A percentile compares a stretch with the other conserved stretches of the same genome.
These are phyloP conservation scores for Penicillium fuscoglaucum DNA, from an alignment of 2,329 filamentous ascomycete species.

Conservation along the genomic window DNA sequence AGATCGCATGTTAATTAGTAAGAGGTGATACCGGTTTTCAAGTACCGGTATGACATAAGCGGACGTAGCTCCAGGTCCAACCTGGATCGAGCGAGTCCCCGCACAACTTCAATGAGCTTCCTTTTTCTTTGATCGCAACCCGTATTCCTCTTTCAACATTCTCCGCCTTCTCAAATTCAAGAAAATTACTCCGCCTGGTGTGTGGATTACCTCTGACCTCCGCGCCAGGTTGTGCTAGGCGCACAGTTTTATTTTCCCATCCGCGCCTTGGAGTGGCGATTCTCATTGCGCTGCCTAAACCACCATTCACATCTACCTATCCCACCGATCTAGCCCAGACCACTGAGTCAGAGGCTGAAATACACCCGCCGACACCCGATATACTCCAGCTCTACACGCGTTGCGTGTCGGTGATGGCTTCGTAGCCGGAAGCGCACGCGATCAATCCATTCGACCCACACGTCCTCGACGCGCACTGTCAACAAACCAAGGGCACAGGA, in stretches of 20 bases:
- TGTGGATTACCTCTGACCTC: constrained; percentile 6
- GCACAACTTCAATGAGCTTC: constrained; percentile 21
- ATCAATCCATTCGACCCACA: constrained; percentile 16
- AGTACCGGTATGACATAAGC: constrained; percentile 26
- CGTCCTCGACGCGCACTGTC: constrained; percentile 9
- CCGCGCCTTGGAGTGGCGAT: constrained; percentile 22
- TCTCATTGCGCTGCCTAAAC: constrained; percentile 11
- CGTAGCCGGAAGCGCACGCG: constrained; percentile 24
- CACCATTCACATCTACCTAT: constrained; percentile 2
- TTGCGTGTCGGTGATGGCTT: constrained; percentile 26
- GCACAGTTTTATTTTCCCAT: constrained; percentile 13
- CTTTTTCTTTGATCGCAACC: constrained; percentile 13
- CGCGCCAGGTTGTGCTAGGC: constrained; percentile 18
- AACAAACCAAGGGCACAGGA: not conserved
- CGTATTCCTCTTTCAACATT: constrained; percentile 3
- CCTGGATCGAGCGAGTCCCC: constrained; percentile 12
- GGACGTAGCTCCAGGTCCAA: constrained; percentile 13
- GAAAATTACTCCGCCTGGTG: constrained; percentile 3
- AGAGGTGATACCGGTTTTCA: not conserved
- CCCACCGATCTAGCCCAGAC: not conserved
- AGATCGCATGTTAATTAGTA: not conserved
- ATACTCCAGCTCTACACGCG: constrained; percentile 14
- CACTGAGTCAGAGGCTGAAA: not conserved
- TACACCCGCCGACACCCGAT: not conserved
- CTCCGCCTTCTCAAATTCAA: not conserved